These are phyloP conservation scores for Mycena crocata DNA, from an alignment of 768 basidiomycete species.

Conservation along the genomic window DNA sequence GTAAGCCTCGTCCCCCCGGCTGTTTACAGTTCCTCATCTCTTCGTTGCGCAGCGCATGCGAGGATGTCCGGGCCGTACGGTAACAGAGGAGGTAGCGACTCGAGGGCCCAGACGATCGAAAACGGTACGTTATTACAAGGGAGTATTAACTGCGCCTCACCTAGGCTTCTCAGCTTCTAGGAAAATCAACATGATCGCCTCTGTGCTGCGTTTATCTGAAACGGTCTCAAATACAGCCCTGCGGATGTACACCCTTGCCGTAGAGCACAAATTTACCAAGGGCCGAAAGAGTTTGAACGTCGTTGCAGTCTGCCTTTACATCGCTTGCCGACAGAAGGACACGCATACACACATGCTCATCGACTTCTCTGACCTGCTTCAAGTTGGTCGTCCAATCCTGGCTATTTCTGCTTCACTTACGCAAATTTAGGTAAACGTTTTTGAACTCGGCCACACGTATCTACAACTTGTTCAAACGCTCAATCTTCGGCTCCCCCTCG, in stretches of 20 bases:
- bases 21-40: background rate
- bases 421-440: conserved; percentile 86
- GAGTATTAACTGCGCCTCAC: conserved; percentile 2
- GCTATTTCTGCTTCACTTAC: background rate
- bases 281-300: conserved; percentile 94
- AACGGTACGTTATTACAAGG: conserved; percentile 68
- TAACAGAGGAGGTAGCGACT: conserved; percentile 82
- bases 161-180: conserved; percentile 71
- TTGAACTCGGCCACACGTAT: conserved; percentile 95
- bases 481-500: conserved; percentile 85
- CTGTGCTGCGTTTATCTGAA: conserved; percentile 81
- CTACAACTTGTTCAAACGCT: conserved; percentile 92
- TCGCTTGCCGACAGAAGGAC: conserved; percentile 92
- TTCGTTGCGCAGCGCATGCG: conserved; percentile 70
- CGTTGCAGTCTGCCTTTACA: conserved; percentile 95
- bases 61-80: conserved; percentile 87
- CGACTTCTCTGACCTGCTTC: conserved; percentile 96
- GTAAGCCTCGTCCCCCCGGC: conserved; percentile 58
- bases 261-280: conserved; percentile 94
- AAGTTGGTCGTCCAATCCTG: conserved; percentile 57
- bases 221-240: conserved; percentile 84
- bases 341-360: conserved; percentile 97
- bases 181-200: conserved; percentile 87
- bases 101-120: conserved; percentile 90
- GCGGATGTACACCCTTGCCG: conserved; percentile 91